A percentile compares a stretch with the other conserved stretches of the same genome.
phyloP scores from a whole-genome alignment of 176 grass and related monocot genomes.

The Hsuehochloa calcarea region DNA sequence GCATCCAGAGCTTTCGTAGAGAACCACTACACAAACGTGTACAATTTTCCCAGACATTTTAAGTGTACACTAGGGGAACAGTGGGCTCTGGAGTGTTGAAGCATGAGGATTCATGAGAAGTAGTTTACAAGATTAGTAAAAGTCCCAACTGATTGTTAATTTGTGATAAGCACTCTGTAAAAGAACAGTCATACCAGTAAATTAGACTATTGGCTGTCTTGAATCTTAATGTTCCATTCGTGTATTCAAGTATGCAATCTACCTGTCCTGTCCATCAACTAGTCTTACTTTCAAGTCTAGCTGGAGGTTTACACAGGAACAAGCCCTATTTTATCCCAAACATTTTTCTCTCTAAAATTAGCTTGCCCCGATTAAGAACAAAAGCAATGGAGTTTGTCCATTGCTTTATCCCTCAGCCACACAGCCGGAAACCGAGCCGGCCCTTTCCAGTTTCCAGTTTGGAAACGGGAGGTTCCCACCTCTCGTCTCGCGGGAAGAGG shows the following conservation, averaged over 20 bases:
- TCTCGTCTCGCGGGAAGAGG: background rate
- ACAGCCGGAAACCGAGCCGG: conserved; percentile 20
- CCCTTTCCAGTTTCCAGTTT: conserved; percentile 41
- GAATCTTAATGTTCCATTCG: background rate
- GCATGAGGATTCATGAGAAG: background rate
- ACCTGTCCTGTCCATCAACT: background rate
- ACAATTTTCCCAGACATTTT: conserved; percentile 17
- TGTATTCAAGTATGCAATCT: background rate
- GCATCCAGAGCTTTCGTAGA: conserved; percentile 16
- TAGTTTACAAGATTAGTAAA: background rate
- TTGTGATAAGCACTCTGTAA: conserved; percentile 13
- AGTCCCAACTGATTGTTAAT: background rate
- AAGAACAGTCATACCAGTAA: conserved; percentile 7
- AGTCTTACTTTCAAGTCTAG: background rate
- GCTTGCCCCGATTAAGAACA: conserved; percentile 42
- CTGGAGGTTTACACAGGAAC: background rate
- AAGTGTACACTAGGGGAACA: conserved; percentile 26
- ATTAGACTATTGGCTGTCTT: conserved; percentile 13
- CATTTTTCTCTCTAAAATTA: conserved; percentile 45
- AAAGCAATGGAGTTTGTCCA: conserved; percentile 3
- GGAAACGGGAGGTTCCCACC: conserved; percentile 42
- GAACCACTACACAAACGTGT: background rate
- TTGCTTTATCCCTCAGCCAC: conserved; percentile 43
- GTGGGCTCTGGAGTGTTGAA: background rate
- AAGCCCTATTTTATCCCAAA: conserved; percentile 21